phyloP scores from a whole-genome alignment of 1,284 basidiomycete genomes.

The Taiwanofungus camphoratus region DNA sequence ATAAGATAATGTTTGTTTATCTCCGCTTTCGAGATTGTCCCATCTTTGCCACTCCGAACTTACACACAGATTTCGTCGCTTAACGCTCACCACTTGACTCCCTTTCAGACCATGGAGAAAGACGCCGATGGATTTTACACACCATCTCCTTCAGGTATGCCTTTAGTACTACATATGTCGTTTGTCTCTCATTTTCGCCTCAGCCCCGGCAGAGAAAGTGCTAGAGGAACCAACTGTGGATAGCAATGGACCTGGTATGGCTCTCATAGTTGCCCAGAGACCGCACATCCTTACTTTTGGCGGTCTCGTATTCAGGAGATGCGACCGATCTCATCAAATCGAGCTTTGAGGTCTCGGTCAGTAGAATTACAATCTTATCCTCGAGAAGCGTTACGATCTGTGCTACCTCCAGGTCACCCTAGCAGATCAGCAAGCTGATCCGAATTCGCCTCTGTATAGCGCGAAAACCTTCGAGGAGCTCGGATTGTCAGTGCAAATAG shows the following conservation, averaged over 20 bases:
- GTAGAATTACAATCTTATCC: conserved; percentile 21
- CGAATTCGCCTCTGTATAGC: conserved; percentile 92
- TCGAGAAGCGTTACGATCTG: conserved; percentile 15
- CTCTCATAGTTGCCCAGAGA: neutral
- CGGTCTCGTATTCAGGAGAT: conserved; percentile 12
- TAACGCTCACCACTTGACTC: too few relatives aligned
- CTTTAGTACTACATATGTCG: neutral
- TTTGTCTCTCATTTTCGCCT: neutral
- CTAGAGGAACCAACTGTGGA: conserved; percentile 8
- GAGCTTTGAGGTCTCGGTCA: conserved; percentile 68
- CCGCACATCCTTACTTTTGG: neutral
- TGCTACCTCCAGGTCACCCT: conserved; percentile 76
- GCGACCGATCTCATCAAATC: conserved; percentile 61
- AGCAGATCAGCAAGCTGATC: conserved; percentile 95
- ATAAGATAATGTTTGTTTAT: conserved; percentile 1
- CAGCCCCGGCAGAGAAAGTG: conserved; percentile 5
- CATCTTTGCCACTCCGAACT: neutral
- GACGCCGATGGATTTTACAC: conserved; percentile 73
- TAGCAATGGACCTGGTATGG: conserved; percentile 13
- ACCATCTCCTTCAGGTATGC: conserved; percentile 34
- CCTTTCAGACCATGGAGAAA: conserved; percentile 43
- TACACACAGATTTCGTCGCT: neutral
- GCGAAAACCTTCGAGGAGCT: conserved; percentile 94
- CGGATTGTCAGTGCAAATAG: conserved; percentile 62
- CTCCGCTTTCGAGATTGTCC: neutral